Base-by-base conservation (phyloP, 176 grass and related monocot genomes). In the Zizania latifolia region DNA sequence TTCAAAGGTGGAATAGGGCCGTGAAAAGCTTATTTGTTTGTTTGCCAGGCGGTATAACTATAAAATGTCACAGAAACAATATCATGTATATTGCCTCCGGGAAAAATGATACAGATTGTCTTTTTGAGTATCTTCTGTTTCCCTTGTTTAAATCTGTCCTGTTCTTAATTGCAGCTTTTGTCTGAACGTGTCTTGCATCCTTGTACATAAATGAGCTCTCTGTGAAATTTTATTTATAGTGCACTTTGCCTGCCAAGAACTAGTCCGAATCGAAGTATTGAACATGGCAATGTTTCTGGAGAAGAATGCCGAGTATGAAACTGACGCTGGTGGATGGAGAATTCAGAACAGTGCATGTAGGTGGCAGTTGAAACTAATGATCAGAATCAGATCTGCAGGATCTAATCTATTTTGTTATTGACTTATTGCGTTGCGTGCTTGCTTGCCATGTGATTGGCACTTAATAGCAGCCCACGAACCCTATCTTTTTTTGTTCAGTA, bases 1-100 rank as follows among this genome's bases (percentile, higher is more conserved):
- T 83, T 83, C 40, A 83, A 79, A 88, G 80, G 74, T 56, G 75
- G 33, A 56, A 83, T 87, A 83, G 86, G 62, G 62, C 34, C 74
- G 62, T 51, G 13, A 70, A 74, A 83, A 67, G 69, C 69, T 68
- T 60, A 41, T 88, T 72, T 83, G 23, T 88, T 88, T 71, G 68
- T 79, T 78, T 41, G 75, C 56, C 68, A 61, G 80, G 62, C 45
- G 69, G 36, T 75, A 75, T 79, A 83, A 79, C 79, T 79, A 74
- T 74, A 61, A 83, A 79, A 78, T 88, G 75, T 80, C 74, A 88
- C 37, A 37, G 54, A 75, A 54, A 75, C 15, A 70, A 56, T 44
- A 62, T 68, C 58, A 37, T 78, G 32, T 74, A 75, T 79, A 46
- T 88, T 70, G 54, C 82, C 39, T 88, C 53, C 23, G 27, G 55